Percentiles rank a stretch among this genome's conserved stretches.
Evolutionary conservation across 2,329 filamentous ascomycete genomes (phyloP).

Genomic region (Xylariaceae sp.): DNA sequence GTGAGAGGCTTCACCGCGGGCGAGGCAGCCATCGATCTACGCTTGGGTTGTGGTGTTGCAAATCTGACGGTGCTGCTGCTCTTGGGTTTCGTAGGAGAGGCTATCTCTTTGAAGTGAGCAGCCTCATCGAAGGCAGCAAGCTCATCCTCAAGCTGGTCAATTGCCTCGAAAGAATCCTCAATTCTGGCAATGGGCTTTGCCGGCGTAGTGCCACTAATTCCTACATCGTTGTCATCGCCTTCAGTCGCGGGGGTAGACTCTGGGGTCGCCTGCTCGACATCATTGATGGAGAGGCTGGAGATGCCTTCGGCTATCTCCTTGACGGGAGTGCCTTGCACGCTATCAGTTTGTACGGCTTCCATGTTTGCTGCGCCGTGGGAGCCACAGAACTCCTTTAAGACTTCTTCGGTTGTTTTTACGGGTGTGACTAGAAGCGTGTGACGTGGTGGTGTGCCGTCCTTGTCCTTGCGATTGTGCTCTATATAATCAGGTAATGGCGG

Average conservation of each 20-base stretch:
- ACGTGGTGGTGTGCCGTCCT: slow-evolving; percentile 29
- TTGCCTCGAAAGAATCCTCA: slow-evolving; percentile 60
- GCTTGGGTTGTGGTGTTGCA: slow-evolving; percentile 21
- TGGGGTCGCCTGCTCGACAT: slow-evolving; percentile 12
- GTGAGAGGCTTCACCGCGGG: slow-evolving; percentile 37
- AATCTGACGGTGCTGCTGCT: slow-evolving; percentile 12
- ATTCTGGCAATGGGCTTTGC: slow-evolving; percentile 41
- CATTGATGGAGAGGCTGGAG: not conserved
- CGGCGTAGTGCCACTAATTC: slow-evolving; percentile 32
- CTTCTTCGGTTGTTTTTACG: slow-evolving; percentile 19
- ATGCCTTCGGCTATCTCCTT: not conserved
- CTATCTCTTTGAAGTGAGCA: slow-evolving; percentile 19
- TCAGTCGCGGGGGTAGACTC: slow-evolving; percentile 22
- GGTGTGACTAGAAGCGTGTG: slow-evolving; percentile 39
- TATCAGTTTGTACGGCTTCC: slow-evolving; percentile 6
- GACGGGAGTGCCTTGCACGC: not conserved
- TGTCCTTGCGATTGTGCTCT: slow-evolving; percentile 15
- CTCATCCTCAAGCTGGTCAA: slow-evolving; percentile 59
- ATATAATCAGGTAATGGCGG: slow-evolving; percentile 28
- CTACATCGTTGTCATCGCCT: slow-evolving; percentile 30
- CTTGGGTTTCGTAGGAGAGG: slow-evolving; percentile 12
- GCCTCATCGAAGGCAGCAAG: slow-evolving; percentile 47
- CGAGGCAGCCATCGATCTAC: slow-evolving; percentile 32
- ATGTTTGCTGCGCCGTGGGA: slow-evolving; percentile 12
- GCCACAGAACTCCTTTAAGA: slow-evolving; percentile 11